Base-by-base conservation (phyloP, 2,329 filamentous ascomycete species). In the Fusarium pseudocircinatum region DNA sequence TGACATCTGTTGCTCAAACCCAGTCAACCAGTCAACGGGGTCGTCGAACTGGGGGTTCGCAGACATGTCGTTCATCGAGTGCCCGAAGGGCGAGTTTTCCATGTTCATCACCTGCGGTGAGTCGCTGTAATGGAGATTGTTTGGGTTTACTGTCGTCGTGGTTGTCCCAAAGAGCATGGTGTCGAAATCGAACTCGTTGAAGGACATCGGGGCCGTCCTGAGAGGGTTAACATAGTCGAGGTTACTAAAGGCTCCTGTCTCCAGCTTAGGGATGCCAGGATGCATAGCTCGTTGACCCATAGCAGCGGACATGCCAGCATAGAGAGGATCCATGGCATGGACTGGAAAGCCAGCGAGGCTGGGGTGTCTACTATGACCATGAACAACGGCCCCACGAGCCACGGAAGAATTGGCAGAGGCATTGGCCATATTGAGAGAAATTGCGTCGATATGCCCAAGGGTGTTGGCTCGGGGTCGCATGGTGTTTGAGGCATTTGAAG, bases 401-500 rank as follows among this genome's bases (percentile, higher is more conserved):
- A 84, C 87, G 46, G 87, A 84, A 49, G 87, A 84, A 77, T 89
- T 90, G 57, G 88, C 87, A 18, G 88, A 85, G 56, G 89, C 87
- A 20, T 88, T 85, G 54, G 89, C 89, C 72, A 94, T 89, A 76
- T 92, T 93, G 81, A 97, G 89, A 44, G 92, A 90, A 60, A 88
- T 87, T 64, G 90, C 89, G 80, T 98, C 96, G 63, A 98, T 91
- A 81, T 98, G 95, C 79, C 95, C 96, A 79, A 99, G 97, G 42
- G 96, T 99, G 81, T 98, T 98, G 61, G 96, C 96, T 77, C 96
- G 88, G 28, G 96, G 96, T 74, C 96, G 89, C 90, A 96, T 95
- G 18, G 88, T 86, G 60, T 87, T 87, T 63, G 87, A 86, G 57
- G 83, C 84, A 53, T 84, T 84, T 22, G 83, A 82, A 64, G 85